Conservation (phyloP, 768 basidiomycete species). For the Ephemerocybe angulata region DNA sequence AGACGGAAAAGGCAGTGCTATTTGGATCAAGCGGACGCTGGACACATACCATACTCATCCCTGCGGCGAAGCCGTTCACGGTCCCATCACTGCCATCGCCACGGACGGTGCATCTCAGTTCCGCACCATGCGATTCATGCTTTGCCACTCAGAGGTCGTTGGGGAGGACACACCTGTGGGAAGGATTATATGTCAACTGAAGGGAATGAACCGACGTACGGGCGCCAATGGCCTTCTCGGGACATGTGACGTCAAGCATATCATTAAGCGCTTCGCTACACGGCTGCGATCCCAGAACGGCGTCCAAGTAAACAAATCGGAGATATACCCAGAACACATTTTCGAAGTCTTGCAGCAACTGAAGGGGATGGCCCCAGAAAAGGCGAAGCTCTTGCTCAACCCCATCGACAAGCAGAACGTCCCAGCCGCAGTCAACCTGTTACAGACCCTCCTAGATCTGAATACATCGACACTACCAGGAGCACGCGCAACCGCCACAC, state of each 20-base stretch:
- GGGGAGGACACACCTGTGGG: conserved; percentile 12
- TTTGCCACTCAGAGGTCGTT: conserved; percentile 13
- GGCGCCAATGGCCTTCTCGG: conserved; percentile 14
- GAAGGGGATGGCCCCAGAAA: conserved; percentile 6
- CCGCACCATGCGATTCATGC: conserved; percentile 14
- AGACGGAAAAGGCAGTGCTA: conserved; percentile 9
- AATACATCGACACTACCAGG: background rate
- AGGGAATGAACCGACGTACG: conserved; percentile 22
- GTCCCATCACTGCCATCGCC: conserved; percentile 21
- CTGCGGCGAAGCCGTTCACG: conserved; percentile 17
- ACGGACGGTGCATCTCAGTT: conserved; percentile 29
- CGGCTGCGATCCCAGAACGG: conserved; percentile 14
- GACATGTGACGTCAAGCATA: conserved; percentile 22
- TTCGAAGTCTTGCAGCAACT: conserved; percentile 1
- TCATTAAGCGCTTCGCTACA: conserved; percentile 21
- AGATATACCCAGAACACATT: conserved; percentile 9
- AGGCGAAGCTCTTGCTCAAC: conserved; percentile 13
- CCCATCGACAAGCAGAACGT: conserved; percentile 6
- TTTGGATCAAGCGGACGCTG: conserved; percentile 17
- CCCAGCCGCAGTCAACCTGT: background rate
- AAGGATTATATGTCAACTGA: conserved; percentile 10
- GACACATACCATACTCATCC: conserved; percentile 13
- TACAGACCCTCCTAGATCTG: background rate
- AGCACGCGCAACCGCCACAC: background rate
- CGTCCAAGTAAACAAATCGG: conserved; percentile 14